Conservation (phyloP, 768 basidiomycete genomes). For the Rhizopogon vinicolor region DNA sequence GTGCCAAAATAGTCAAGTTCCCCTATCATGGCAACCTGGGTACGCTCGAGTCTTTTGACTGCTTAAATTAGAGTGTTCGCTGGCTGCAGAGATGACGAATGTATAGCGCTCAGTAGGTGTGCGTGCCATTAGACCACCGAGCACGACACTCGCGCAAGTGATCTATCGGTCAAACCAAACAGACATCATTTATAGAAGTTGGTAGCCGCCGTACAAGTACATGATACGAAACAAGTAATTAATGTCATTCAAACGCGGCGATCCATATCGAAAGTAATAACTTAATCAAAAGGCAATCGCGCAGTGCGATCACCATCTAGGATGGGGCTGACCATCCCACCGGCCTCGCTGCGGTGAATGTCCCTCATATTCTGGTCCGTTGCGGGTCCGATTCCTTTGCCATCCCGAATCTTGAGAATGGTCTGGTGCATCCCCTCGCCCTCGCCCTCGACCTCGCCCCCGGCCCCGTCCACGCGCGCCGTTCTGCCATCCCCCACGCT, state of each 20-base stretch:
- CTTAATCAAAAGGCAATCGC: not conserved
- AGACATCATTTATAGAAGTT: not conserved
- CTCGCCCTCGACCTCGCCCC: slow-evolving; percentile 25
- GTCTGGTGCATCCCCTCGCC: slow-evolving; percentile 26
- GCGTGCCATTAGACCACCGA: too few relatives aligned
- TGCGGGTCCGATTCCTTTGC: slow-evolving; percentile 38
- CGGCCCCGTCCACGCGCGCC: slow-evolving; percentile 24
- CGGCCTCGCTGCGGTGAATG: slow-evolving; percentile 1
- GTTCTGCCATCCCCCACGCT: slow-evolving; percentile 30
- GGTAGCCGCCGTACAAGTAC: not conserved
- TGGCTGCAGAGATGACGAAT: too few relatives aligned
- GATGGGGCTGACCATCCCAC: slow-evolving; percentile 4
- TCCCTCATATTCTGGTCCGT: slow-evolving; percentile 9
- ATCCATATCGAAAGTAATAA: slow-evolving; percentile 1
- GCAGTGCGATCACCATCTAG: not conserved
- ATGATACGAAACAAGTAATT: not conserved
- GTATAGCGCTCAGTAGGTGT: too few relatives aligned
- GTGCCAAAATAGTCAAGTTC: too few relatives aligned
- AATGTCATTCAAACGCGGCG: not conserved
- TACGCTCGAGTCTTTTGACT: too few relatives aligned
- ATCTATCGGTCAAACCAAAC: too few relatives aligned
- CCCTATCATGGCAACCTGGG: too few relatives aligned
- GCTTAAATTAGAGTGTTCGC: too few relatives aligned
- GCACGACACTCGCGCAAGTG: too few relatives aligned
- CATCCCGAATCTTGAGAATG: slow-evolving; percentile 54